Evolutionary conservation across 2,329 filamentous ascomycete genomes (phyloP), one percentile per base, ranked within the genome.

Genomic region (Colletotrichum orchidophilum): DNA sequence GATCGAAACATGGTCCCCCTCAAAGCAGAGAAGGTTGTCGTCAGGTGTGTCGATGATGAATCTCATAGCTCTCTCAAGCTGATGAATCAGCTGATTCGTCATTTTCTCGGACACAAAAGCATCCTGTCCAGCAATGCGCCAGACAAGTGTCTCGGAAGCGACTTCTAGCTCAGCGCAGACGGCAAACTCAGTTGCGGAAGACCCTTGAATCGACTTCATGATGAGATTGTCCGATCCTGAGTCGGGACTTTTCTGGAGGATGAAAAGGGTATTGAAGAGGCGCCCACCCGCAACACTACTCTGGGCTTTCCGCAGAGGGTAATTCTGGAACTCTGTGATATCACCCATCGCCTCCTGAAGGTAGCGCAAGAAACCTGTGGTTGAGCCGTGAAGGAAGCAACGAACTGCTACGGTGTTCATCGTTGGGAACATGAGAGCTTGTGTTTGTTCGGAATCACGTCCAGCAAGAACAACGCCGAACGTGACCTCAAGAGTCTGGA

Each of bases 401-500:
- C 95, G 87, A 8, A 97, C 85, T 0, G 92, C 89, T 0, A 97
- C 91, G 0, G 95, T 97, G 77, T 97, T 98, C 93, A 98, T 97
- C 0, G 93, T 94, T 0, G 95, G 96, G 76, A 97, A 98, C 77
- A 95, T 86, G 13, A 96, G 81, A 29, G 88, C 80, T 53, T 93
- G 88, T 0, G 90, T 88, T 18, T 88, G 87, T 55, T 93, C 91
- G 11, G 90, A 90, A 67, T 96, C 94, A n/a, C 96, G 88, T 18
- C 96, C 95, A 0, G 94, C 95, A 13, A 97, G 84, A 1, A 98
- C 92, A 0, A 94, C 89, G 1, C 96, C 96, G 77, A 96, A 97
- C 0, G 90, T 87, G 4, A 97, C 88, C 74, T 97, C 95, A 0
- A 97, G 86, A 0, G 87, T 88, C 3, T 85, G 81, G 1, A 88